These are phyloP conservation scores for Cladosporium oxysporum DNA, from an alignment of 2,329 filamentous ascomycete species.

Conservation along the genomic window DNA sequence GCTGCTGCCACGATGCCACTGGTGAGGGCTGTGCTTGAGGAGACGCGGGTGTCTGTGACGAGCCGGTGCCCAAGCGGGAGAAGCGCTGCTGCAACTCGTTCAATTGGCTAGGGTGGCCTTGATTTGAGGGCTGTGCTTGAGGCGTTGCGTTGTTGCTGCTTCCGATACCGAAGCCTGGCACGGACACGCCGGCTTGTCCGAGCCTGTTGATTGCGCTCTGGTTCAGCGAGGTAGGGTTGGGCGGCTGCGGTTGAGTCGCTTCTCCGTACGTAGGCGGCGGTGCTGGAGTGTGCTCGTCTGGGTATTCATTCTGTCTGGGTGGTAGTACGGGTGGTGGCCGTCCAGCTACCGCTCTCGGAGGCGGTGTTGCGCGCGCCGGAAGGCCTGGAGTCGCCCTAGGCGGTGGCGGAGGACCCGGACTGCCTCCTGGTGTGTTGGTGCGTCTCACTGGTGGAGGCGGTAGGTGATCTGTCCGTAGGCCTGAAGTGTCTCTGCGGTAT, in stretches of 20 bases:
- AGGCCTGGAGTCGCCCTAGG: conserved; percentile 21
- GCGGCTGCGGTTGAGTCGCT: conserved; percentile 33
- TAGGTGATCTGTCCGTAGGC: conserved; percentile 66
- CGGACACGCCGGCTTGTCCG: conserved; percentile 72
- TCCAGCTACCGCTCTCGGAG: conserved; percentile 13
- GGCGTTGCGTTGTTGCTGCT: conserved; percentile 34
- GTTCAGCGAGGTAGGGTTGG: conserved; percentile 46
- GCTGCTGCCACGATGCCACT: conserved; percentile 65
- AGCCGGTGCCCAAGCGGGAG: conserved; percentile 41
- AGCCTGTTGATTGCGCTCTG: conserved; percentile 66
- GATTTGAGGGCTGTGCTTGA: conserved; percentile 26
- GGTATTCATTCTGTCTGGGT: conserved; percentile 62
- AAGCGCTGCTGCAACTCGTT: conserved; percentile 71
- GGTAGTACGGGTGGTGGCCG: conserved; percentile 67
- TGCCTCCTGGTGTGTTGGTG: conserved; percentile 30
- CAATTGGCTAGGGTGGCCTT: conserved; percentile 49
- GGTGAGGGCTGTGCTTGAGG: conserved; percentile 31
- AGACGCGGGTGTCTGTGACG: conserved; percentile 26
- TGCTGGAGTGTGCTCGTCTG: conserved; percentile 46
- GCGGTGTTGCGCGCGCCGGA: conserved; percentile 17
- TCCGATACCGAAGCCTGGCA: conserved; percentile 76
- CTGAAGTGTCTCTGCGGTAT: conserved; percentile 70
- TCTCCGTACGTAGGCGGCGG: conserved; percentile 54
- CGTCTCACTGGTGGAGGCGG: conserved; percentile 68
- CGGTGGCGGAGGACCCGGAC: conserved; percentile 49